Evolutionary conservation across 768 basidiomycete species (phyloP).

Genomic region (Thelephora ganbajun): DNA sequence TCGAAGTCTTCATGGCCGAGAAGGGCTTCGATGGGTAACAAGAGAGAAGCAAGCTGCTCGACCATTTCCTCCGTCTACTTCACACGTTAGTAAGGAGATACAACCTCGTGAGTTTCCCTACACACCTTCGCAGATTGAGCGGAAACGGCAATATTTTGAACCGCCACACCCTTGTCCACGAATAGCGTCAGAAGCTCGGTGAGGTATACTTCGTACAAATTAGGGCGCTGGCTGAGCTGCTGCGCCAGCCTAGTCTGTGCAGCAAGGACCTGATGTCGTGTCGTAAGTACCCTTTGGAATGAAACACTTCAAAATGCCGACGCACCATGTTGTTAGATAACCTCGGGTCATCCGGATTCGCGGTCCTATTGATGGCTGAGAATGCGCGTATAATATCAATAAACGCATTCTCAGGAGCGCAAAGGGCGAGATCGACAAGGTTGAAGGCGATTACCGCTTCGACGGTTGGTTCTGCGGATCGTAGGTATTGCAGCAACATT

Average conservation of each 20-base stretch:
- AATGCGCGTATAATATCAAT: constrained; percentile 75
- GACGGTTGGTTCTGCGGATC: constrained; percentile 73
- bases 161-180: constrained; percentile 80
- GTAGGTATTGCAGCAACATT: constrained; percentile 81
- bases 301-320: neutral
- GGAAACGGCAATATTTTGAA: constrained; percentile 65
- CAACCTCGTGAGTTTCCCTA: constrained; percentile 5
- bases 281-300: neutral
- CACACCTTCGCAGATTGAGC: constrained; percentile 55
- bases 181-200: constrained; percentile 79
- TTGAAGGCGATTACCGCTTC: constrained; percentile 90
- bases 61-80: constrained; percentile 68
- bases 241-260: constrained; percentile 85
- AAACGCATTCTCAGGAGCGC: constrained; percentile 64
- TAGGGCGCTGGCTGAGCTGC: constrained; percentile 58
- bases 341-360: constrained; percentile 80
- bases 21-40: constrained; percentile 85
- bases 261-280: constrained; percentile 49
- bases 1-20: constrained; percentile 58
- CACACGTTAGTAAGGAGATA: constrained; percentile 2
- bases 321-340: constrained; percentile 81
- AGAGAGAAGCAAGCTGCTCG: constrained; percentile 73
- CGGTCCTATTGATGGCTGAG: constrained; percentile 69
- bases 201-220: constrained; percentile 68
- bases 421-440: constrained; percentile 77